A percentile compares a stretch with the other conserved stretches of the same genome.
Conservation (phyloP, 768 basidiomycete genomes). For the Sarcomyxa edulis region DNA sequence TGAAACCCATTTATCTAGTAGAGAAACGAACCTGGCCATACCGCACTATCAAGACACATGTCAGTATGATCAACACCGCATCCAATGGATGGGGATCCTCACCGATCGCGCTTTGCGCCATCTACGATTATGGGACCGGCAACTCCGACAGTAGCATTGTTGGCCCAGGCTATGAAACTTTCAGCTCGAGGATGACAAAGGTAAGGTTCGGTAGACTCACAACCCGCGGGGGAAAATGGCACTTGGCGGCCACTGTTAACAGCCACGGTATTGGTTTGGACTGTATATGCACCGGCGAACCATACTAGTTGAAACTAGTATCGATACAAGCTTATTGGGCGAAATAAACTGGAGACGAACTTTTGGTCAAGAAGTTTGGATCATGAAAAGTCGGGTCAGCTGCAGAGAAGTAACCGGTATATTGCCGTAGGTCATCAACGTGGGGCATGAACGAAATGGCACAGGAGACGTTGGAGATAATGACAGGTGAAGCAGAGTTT, state of each 20-base stretch:
- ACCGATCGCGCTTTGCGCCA: conserved; percentile 55
- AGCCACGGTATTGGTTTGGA: conserved; percentile 51
- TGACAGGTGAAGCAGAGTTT: conserved; percentile 23
- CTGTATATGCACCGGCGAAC: conserved; percentile 60
- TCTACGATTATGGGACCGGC: conserved; percentile 60
- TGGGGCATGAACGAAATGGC: conserved; percentile 52
- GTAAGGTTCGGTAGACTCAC: conserved; percentile 23
- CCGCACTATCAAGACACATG: conserved; percentile 29
- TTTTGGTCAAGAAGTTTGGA: conserved; percentile 44
- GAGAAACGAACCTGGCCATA: conserved; percentile 44
- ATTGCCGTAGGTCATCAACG: conserved; percentile 39
- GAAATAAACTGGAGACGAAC: conserved; percentile 14
- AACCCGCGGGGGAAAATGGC: conserved; percentile 39
- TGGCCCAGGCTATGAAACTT: conserved; percentile 38
- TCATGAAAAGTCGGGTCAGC: conserved; percentile 39
- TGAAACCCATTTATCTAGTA: no score
- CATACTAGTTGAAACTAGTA: conserved; percentile 31
- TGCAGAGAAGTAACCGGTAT: conserved; percentile 49
- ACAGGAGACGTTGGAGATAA: conserved; percentile 44
- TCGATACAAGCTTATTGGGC: background rate
- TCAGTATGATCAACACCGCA: background rate
- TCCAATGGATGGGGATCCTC: conserved; percentile 2
- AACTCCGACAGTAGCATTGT: conserved; percentile 49
- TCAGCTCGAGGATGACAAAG: background rate
- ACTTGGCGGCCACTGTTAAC: conserved; percentile 45